Base-by-base conservation (phyloP, 441 rosid species). In the Kokia cookei region DNA sequence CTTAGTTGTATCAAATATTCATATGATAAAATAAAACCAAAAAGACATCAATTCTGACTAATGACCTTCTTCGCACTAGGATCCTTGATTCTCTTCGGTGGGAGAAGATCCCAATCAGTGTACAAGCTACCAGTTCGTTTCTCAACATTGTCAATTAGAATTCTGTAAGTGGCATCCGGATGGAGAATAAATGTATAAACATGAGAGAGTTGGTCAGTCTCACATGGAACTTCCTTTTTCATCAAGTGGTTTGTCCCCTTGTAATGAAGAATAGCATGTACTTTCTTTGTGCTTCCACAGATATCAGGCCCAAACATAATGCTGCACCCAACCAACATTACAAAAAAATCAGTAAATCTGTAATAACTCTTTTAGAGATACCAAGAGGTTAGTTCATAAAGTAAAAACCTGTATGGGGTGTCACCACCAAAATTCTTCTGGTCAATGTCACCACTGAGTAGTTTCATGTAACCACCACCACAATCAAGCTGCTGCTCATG, bases 301-400 rank as follows among this genome's bases (percentile, higher is more conserved):
- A 90, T 93, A 87, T 94, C 99, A 0, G 99, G 99, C 48, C 99
- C 99, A 86, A 94, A 94, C 99, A 94, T 94, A 45, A 94, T 91
- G 76, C 98, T 94, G 89, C 81, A 78, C 26, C 68, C 73, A 81
- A 73, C 45, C 51, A 72, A 48, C 29, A 60, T 76, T 50, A 69
- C 5, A 13, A 48, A 17, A 32, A 77, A 4, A 47, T 70, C 54
- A 58, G 55, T 5, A 73, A 45, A 22, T 58, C 3, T 6, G 42
- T 0, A 62, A 55, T 6, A 37, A 57, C 14, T 17, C 19, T 7
- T 12, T 65, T 24, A 12, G 37, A 11, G 10, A n/a, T 2, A 19
- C n/a, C 5, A 12, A 50, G 7, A 43, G 2, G 12, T 63, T 14
- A 12, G 48, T 11, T 53, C 5, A 50, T 0, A 65, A n/a, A 42